Percentiles rank a stretch among this genome's conserved stretches.
Conservation (phyloP, 2,329 filamentous ascomycete genomes). For the Macrophomina pseudophaseolina region DNA sequence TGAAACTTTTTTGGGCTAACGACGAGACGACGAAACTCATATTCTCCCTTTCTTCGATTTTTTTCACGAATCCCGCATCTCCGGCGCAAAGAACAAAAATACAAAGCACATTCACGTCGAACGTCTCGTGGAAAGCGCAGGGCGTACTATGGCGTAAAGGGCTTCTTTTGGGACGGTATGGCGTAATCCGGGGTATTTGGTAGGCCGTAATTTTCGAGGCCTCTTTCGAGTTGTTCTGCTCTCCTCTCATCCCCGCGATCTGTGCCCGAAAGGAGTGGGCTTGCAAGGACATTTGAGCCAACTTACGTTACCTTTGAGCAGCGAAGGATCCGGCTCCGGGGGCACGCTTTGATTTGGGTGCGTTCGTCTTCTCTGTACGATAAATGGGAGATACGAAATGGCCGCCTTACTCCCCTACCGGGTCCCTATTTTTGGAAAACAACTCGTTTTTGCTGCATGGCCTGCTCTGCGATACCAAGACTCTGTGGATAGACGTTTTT, state of each 20-base stretch:
- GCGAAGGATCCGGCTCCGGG: not conserved
- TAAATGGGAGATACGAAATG: constrained; percentile 5
- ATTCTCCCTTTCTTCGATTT: not conserved
- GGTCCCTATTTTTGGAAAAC: not conserved
- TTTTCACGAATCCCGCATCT: constrained; percentile 12
- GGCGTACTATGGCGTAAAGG: constrained; percentile 17
- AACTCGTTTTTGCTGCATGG: constrained; percentile 2
- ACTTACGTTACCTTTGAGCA: not conserved
- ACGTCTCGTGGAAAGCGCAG: constrained; percentile 6
- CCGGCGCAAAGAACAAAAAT: constrained; percentile 11
- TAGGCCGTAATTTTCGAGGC: not conserved
- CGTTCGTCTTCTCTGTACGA: constrained; percentile 4
- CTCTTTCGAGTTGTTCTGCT: not conserved
- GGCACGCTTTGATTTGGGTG: not conserved
- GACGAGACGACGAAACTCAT: constrained; percentile 20
- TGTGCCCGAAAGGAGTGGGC: not conserved
- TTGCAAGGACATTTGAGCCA: not conserved
- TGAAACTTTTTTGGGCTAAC: constrained; percentile 19
- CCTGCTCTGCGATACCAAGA: constrained; percentile 19
- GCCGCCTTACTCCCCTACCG: not conserved
- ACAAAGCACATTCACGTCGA: constrained; percentile 1
- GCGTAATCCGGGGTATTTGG: not conserved
- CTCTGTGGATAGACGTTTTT: not conserved
- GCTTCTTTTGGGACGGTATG: not conserved
- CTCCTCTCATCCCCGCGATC: not conserved